Evolutionary conservation across 2,329 filamentous ascomycete species (phyloP), one percentile per base, ranked within the genome.

Genomic region (Fusarium secorum): DNA sequence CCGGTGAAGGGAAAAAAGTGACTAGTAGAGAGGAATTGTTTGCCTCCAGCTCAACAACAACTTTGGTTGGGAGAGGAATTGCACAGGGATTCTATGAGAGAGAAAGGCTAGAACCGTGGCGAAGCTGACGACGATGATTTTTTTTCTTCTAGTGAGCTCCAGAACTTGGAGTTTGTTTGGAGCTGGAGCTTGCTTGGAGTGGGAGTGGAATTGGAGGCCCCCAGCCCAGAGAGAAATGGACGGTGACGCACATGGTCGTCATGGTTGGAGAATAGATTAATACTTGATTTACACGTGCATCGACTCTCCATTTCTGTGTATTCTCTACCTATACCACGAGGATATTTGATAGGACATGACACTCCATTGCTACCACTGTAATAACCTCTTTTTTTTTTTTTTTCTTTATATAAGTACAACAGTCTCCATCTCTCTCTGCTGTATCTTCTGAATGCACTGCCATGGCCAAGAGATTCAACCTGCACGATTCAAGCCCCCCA

Each of bases 201-300:
- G 46, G 46, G 22, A 24, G 45, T 60, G 58, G 57, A 64, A 60
- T 64, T 59, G 66, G 71, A 71, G 64, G 60, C 67, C 72, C 60
- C 67, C 42, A 45, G 24, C 18, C 24, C 51, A 41, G 48, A 67
- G 72, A 68, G 49, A n/a, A 39, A 70, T 49, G 30, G 60, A 64
- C 36, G 42, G 73, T 78, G 77, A 78, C 77, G 77, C 76, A 78
- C 77, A 78, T 78, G 77, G 71, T 64, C 72, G 74, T 77, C 77
- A 77, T 77, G 70, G 73, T 75, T 72, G 71, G 72, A 68, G 63
- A 59, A 49, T 38, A 46, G 49, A 52, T 59, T 54, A 52, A 44
- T 41, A 68, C 58, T 60, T 66, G 62, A 44, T 53, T 52, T 64
- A 64, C 74, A 74, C 66, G 74, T 75, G 72, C 73, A 66, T 53